phyloP scores from a whole-genome alignment of 2,329 filamentous ascomycete genomes.

The Alternaria hordeiaustralica region DNA sequence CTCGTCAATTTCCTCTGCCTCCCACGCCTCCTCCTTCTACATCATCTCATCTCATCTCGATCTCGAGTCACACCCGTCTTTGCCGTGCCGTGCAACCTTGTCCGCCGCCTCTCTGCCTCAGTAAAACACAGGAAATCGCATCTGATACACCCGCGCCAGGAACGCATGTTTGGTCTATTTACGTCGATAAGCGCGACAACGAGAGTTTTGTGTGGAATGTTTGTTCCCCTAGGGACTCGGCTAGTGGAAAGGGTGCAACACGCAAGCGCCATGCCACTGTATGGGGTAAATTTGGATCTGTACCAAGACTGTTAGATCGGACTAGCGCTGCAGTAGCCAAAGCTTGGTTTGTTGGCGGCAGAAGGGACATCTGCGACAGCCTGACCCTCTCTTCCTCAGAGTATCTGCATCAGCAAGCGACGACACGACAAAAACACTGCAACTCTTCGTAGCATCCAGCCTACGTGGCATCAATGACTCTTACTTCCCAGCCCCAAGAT shows the following conservation, averaged over 20 bases:
- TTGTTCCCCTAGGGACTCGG: neutral
- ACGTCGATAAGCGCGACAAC: conserved; percentile 17
- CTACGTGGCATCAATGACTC: neutral
- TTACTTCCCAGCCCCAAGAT: neutral
- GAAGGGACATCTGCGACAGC: neutral
- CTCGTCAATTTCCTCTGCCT: conserved; percentile 5
- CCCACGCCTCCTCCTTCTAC: neutral
- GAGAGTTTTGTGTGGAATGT: conserved; percentile 8
- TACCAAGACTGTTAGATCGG: conserved; percentile 4
- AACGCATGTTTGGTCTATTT: conserved; percentile 20
- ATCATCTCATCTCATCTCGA: conserved; percentile 1
- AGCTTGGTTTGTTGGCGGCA: conserved; percentile 23
- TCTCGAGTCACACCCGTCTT: neutral
- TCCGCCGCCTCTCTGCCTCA: conserved; percentile 11
- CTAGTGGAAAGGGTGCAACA: conserved; percentile 6
- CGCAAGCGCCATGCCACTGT: conserved; percentile 10
- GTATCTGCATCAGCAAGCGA: neutral
- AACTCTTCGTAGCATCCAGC: neutral
- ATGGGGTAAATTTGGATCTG: conserved; percentile 30
- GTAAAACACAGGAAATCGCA: neutral
- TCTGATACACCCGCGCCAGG: conserved; percentile 11
- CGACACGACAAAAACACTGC: neutral
- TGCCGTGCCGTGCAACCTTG: conserved; percentile 5
- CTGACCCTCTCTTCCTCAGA: neutral
- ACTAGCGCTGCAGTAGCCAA: conserved; percentile 21